Conservation (phyloP, 2,329 filamentous ascomycete genomes). For the Claviceps sp. region DNA sequence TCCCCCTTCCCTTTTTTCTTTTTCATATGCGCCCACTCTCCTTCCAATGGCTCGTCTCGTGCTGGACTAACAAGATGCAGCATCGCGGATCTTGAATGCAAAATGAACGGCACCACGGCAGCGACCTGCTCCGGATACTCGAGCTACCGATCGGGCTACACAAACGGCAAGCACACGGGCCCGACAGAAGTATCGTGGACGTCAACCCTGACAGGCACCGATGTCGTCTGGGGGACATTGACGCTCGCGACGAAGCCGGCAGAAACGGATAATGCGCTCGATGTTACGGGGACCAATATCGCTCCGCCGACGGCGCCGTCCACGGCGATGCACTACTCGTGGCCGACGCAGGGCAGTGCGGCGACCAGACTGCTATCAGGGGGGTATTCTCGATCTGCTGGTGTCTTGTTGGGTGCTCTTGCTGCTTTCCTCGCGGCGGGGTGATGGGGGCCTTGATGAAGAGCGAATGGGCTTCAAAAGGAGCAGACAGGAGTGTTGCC, state of each 20-base stretch:
- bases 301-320: constrained; percentile 7
- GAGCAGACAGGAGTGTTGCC: neutral
- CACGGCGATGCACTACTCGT: constrained; percentile 4
- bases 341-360: constrained; percentile 2
- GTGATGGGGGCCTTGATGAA: neutral
- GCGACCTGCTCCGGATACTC: constrained; percentile 37
- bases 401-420: neutral
- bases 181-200: constrained; percentile 32
- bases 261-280: constrained; percentile 15
- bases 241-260: constrained; percentile 27
- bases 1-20: neutral
- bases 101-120: constrained; percentile 26
- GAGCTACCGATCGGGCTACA: constrained; percentile 26
- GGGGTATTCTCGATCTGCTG: neutral
- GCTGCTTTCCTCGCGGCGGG: neutral
- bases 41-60: neutral
- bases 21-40: neutral
- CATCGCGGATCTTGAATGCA: constrained; percentile 30
- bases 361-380: neutral
- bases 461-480: neutral
- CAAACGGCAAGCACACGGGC: constrained; percentile 24
- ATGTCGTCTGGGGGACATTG: constrained; percentile 31
- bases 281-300: constrained; percentile 11
- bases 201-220: constrained; percentile 26
- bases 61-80: constrained; percentile 13